Conservation (phyloP, 495 filamentous ascomycete species). For the Oleoguttula mirabilis region DNA sequence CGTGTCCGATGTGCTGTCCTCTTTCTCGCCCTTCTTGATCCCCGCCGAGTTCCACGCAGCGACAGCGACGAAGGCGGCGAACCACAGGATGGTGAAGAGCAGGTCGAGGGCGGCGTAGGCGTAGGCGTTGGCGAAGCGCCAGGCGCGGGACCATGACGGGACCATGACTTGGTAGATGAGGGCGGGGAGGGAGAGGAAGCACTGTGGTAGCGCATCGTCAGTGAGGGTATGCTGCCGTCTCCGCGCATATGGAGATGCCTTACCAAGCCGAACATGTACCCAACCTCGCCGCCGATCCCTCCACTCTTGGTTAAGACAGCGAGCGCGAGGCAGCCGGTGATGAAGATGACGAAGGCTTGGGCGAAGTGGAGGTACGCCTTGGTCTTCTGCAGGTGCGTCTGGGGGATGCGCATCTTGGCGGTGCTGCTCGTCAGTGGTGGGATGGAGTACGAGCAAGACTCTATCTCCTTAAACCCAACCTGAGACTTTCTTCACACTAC, state of each 20-base stretch:
- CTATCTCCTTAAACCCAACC: too few relatives aligned
- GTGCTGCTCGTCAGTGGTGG: too few relatives aligned
- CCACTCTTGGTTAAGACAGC: slow-evolving; percentile 55
- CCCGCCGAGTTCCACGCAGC: slow-evolving; percentile 51
- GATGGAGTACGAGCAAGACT: too few relatives aligned
- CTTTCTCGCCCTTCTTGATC: slow-evolving; percentile 24
- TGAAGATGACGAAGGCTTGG: slow-evolving; percentile 56
- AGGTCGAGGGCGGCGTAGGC: slow-evolving; percentile 65
- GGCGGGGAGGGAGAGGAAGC: slow-evolving; percentile 71
- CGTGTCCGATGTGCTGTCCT: slow-evolving; percentile 23
- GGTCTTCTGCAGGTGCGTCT: slow-evolving; percentile 39
- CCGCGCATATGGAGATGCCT: too few relatives aligned
- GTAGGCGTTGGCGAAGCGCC: slow-evolving; percentile 68
- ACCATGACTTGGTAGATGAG: slow-evolving; percentile 75
- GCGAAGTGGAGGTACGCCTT: slow-evolving; percentile 46
- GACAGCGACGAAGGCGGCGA: slow-evolving; percentile 67
- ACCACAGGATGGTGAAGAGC: slow-evolving; percentile 68
- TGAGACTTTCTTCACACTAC: too few relatives aligned
- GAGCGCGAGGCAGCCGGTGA: slow-evolving; percentile 62
- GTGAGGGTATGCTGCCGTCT: too few relatives aligned
- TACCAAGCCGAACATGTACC: slow-evolving; percentile 71
- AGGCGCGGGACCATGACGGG: slow-evolving; percentile 71
- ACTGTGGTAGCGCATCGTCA: slow-evolving; percentile 48
- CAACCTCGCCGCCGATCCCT: slow-evolving; percentile 53
- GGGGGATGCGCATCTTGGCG: slow-evolving; percentile 23